phyloP scores from a whole-genome alignment of 1,139 yeast genomes.

The Debaryomycetaceae sp. region DNA sequence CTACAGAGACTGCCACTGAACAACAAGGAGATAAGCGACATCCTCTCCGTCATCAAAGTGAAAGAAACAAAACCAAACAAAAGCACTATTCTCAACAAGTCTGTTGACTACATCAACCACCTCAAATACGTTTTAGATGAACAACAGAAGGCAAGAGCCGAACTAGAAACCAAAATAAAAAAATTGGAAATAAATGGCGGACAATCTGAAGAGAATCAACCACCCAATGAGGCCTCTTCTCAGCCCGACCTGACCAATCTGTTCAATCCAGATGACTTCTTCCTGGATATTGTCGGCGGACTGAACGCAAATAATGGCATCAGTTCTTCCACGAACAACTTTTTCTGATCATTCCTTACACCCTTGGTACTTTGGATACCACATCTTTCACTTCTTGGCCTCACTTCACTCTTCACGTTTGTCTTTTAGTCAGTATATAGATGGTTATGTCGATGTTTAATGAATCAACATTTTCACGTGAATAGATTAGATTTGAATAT shows the following conservation, averaged over 20 bases:
- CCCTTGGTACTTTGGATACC: background rate
- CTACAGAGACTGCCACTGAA: conserved; percentile 37
- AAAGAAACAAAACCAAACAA: conserved; percentile 74
- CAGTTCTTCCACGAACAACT: background rate
- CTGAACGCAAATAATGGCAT: background rate
- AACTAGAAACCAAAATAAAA: conserved; percentile 16
- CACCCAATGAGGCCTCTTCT: background rate
- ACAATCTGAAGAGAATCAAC: background rate
- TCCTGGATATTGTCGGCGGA: conserved; percentile 11
- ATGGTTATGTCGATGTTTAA: background rate
- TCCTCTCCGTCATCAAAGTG: conserved; percentile 39
- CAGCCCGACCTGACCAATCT: conserved; percentile 4
- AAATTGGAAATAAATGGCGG: conserved; percentile 8
- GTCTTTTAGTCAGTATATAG: background rate
- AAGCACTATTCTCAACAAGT: conserved; percentile 61
- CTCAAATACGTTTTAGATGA: conserved; percentile 42
- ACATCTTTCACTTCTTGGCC: background rate
- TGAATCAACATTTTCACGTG: background rate
- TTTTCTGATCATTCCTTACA: background rate
- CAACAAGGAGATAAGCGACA: conserved; percentile 34
- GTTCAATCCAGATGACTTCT: conserved; percentile 14
- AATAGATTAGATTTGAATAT: background rate
- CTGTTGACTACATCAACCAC: conserved; percentile 67
- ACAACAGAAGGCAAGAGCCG: conserved; percentile 27
- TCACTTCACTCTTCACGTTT: background rate